Conservation (phyloP, 345 rosid genomes). For the Salix brachista region DNA sequence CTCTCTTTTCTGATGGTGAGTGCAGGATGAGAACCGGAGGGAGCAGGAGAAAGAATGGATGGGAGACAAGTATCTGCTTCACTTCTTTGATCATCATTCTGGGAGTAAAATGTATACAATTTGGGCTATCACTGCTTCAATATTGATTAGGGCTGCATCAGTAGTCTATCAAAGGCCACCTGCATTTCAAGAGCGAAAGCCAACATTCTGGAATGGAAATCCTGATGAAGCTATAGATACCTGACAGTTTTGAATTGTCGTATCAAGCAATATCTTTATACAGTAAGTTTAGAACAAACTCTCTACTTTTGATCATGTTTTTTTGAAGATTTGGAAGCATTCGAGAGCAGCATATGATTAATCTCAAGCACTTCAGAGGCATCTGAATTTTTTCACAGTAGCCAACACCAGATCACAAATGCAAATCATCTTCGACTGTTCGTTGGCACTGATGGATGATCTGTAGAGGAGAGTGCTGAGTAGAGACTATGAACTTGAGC, state of each 20-base stretch:
- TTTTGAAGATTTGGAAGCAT: no score
- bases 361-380: not conserved
- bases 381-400: not conserved
- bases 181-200: conserved; percentile 50
- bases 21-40: conserved; percentile 51
- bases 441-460: not conserved
- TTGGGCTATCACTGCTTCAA: conserved; percentile 75
- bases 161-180: conserved; percentile 46
- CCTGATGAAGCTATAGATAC: conserved; percentile 5
- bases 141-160: conserved; percentile 54
- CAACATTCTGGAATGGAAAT: conserved; percentile 40
- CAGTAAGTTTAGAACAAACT: not conserved
- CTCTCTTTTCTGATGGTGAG: not conserved
- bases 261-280: not conserved
- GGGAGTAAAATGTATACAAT: conserved; percentile 33
- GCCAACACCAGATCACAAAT: not conserved
- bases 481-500: not conserved
- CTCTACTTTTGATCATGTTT: no score
- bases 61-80: conserved; percentile 49
- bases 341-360: no score
- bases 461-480: not conserved
- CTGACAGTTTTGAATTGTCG: not conserved
- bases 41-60: conserved; percentile 47
- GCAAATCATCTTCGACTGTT: not conserved
- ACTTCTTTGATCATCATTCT: conserved; percentile 43